Percentiles rank a stretch among this genome's conserved stretches.
Evolutionary conservation across 208 protist genomes (phyloP).

Genomic region (Leishmania lainsoni): DNA sequence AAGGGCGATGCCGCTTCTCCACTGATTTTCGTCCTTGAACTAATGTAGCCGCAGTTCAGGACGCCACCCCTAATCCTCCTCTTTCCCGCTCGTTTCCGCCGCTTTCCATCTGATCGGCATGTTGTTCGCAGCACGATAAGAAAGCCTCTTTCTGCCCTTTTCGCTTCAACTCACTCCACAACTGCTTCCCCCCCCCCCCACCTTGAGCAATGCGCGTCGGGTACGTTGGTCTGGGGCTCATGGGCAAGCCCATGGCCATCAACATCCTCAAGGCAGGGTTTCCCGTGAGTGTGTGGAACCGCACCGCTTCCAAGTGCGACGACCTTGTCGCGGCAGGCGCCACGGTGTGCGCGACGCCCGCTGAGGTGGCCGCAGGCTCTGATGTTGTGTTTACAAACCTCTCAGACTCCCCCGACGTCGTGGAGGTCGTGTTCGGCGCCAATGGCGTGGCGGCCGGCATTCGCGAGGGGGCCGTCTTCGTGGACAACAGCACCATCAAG

Average conservation of each 20-base stretch:
- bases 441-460: constrained; percentile 84
- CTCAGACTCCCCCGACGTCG: constrained; percentile 91
- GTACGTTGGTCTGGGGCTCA: constrained; percentile 94
- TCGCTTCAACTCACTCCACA: not conserved
- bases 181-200: not conserved
- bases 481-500: constrained; percentile 96
- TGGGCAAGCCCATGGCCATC: constrained; percentile 92
- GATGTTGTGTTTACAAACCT: constrained; percentile 95
- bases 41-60: not conserved
- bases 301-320: constrained; percentile 81
- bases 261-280: constrained; percentile 93
- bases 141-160: constrained; percentile 11
- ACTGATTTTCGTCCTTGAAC: not conserved
- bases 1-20: not conserved
- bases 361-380: constrained; percentile 74
- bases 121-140: not conserved
- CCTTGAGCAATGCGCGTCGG: constrained; percentile 62
- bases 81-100: constrained; percentile 7
- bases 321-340: constrained; percentile 83
- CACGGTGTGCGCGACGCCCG: constrained; percentile 58
- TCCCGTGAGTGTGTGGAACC: constrained; percentile 84
- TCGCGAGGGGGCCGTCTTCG: constrained; percentile 69
- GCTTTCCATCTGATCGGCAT: not conserved
- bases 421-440: constrained; percentile 82
- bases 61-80: not conserved